A percentile compares a stretch with the other conserved stretches of the same genome.
phyloP scores from a whole-genome alignment of 2,329 filamentous ascomycete genomes.

The Sclerotinia spermophila region DNA sequence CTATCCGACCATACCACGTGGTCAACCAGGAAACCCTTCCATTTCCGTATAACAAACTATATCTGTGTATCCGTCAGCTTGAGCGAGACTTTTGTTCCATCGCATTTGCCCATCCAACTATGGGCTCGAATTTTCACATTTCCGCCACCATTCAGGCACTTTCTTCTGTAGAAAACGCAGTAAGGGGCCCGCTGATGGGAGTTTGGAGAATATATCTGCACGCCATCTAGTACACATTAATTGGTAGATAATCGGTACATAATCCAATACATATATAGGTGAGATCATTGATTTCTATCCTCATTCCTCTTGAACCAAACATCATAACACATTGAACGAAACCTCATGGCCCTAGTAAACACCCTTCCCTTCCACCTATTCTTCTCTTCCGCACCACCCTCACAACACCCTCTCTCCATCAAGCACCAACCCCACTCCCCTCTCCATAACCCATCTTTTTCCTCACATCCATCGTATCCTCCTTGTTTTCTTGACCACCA shows the following conservation, averaged over 20 bases:
- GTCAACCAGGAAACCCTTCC: neutral
- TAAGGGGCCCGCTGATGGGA: neutral
- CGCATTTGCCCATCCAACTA: neutral
- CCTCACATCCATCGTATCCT: slow-evolving; percentile 40
- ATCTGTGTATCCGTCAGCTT: slow-evolving; percentile 1
- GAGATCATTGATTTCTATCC: neutral
- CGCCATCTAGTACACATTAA: neutral
- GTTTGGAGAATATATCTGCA: neutral
- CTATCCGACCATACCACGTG: neutral
- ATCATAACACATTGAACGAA: neutral
- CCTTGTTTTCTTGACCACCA: slow-evolving; percentile 40
- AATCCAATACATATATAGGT: neutral
- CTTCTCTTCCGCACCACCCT: neutral
- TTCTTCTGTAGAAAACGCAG: neutral
- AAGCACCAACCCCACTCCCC: slow-evolving; percentile 53
- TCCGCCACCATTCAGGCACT: neutral
- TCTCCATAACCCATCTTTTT: slow-evolving; percentile 52
- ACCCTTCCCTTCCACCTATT: neutral
- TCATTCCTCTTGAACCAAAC: neutral
- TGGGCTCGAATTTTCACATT: neutral
- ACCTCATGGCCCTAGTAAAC: neutral
- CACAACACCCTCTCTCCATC: slow-evolving; percentile 10
- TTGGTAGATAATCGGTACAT: neutral
- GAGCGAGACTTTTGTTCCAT: neutral
- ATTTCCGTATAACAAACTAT: neutral